Evolutionary conservation across 768 basidiomycete genomes (phyloP), one percentile per base, ranked within the genome.

Genomic region (Tylopilus rubrobrunneus): DNA sequence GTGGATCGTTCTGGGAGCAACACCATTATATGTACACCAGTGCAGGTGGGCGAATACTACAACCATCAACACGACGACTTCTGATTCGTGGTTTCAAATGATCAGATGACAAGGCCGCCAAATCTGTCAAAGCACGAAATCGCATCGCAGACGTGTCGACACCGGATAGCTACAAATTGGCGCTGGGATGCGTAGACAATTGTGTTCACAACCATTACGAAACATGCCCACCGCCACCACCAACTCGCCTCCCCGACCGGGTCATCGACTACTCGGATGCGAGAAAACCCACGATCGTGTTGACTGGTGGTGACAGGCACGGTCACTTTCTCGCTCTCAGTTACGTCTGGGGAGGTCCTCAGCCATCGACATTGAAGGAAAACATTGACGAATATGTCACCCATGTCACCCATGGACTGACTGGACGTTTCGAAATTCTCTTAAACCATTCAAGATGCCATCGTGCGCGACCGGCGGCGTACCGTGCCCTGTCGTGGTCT

Each of bases 311-410:
- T 49, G 21, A 40, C 12, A 37, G 28, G 37, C 28, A 14, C 11
- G 39, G 37, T 19, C 29, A 12, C 37, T 49, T 39, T 40, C 48
- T 49, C 19, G 17, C 48, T 17, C 48, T 49, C 27, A 40, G 48
- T 29, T 49, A 49, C 21, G 39, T 40, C 39, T 49, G 48, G 48
- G 48, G 48, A n/a, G 48, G 37, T 29, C 37, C 48, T 14, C 48
- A 49, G 28, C 39, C 48, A 21, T 8, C 40, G 37, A 49, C 48
- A 6, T 29, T 34, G 2, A 49, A n/a, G 4, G 12, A 28, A 29
- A 49, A 49, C 27, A 14, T 49, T 3, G 37, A 40, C 1, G 48
- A 40, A 11, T 25, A 40, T 15, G 37, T 48, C 37, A 49, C n/a
- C 7, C 27, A 49, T 15, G 48, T n/a, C n/a, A n/a, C n/a, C n/a